Conservation (phyloP, 179 eudicot genomes). For the Amaranthus tricolor region DNA sequence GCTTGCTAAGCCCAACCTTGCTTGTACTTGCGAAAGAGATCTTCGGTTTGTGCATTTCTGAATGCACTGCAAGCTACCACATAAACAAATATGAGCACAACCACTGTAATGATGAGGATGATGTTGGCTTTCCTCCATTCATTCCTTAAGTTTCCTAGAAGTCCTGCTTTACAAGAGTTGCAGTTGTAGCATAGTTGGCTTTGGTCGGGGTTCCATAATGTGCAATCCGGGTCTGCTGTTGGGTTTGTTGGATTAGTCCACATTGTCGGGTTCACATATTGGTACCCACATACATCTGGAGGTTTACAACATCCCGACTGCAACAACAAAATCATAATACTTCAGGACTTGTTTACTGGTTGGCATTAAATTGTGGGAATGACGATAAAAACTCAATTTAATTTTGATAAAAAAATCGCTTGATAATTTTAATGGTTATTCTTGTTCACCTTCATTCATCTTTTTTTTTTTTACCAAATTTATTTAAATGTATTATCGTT, state of each 20-base stretch:
- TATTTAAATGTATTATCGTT: no score
- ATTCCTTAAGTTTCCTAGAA: conserved; percentile 70
- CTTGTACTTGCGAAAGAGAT: conserved; percentile 49
- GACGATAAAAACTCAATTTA: no score
- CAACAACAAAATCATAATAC: background rate
- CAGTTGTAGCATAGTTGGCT: conserved; percentile 86
- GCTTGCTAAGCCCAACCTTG: background rate
- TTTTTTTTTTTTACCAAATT: no score
- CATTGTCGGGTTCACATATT: conserved; percentile 69
- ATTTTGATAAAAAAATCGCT: no score
- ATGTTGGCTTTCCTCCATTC: conserved; percentile 89
- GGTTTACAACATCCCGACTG: conserved; percentile 99
- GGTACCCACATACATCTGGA: conserved; percentile 75
- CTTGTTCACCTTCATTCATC: no score
- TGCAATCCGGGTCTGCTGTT: conserved; percentile 62
- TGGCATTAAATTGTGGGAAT: no score
- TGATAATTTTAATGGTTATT: no score
- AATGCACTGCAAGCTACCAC: conserved; percentile 87
- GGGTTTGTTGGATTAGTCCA: conserved; percentile 71
- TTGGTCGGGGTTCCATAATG: conserved; percentile 73
- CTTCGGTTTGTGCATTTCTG: conserved; percentile 82
- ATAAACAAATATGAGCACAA: conserved; percentile 82
- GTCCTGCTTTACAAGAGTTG: conserved; percentile 85
- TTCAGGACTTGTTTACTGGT: background rate
- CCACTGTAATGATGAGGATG: conserved; percentile 65